Conservation (phyloP, 176 grass and related monocot genomes). For the Thinopyrum elongatum region DNA sequence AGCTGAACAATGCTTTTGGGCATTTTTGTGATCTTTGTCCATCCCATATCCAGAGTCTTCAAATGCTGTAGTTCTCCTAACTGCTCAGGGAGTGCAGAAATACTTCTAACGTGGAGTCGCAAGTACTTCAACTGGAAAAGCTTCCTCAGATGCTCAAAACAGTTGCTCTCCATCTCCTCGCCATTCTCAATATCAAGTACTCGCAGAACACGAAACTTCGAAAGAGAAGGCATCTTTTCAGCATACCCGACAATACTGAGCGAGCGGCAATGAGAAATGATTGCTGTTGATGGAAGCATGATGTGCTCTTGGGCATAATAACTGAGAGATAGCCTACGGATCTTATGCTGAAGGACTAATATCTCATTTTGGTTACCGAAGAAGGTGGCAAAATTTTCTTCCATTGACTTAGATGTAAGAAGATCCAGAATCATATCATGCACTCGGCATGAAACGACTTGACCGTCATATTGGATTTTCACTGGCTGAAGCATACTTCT, state of each 20-base stretch:
- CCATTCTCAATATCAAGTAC: conserved; percentile 42
- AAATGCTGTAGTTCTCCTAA: conserved; percentile 26
- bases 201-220: conserved; percentile 19
- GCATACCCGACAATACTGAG: conserved; percentile 32
- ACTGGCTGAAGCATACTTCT: conserved; percentile 43
- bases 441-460: conserved; percentile 22
- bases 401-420: conserved; percentile 30
- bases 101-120: conserved; percentile 12
- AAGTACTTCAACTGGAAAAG: conserved; percentile 35
- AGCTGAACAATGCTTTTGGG: conserved; percentile 24
- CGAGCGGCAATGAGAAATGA: conserved; percentile 18
- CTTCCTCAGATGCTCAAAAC: conserved; percentile 10
- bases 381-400: conserved; percentile 45
- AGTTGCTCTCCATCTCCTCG: conserved; percentile 21
- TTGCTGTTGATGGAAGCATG: conserved; percentile 8
- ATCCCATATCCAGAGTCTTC: conserved; percentile 11
- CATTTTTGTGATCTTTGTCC: conserved; percentile 17
- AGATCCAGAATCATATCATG: conserved; percentile 58
- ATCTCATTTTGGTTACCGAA: neutral
- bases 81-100: conserved; percentile 30
- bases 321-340: conserved; percentile 29
- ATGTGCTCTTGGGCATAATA: conserved; percentile 5
- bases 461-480: conserved; percentile 16
- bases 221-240: conserved; percentile 29
- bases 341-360: conserved; percentile 9